Conservation (phyloP, 768 basidiomycete genomes). For the Mycena amicta region DNA sequence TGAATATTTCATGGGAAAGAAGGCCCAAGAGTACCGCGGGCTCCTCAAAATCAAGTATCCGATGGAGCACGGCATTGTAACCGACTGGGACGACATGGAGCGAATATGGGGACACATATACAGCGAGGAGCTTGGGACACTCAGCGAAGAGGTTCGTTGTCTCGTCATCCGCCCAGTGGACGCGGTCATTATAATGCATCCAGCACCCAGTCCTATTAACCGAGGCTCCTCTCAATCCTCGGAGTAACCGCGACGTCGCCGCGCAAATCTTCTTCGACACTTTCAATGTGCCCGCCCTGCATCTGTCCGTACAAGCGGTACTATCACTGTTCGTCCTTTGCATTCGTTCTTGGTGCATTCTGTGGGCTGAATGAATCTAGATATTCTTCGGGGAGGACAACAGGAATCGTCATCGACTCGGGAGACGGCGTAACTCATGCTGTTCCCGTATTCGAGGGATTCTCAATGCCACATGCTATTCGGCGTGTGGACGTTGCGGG, state of each 20-base stretch:
- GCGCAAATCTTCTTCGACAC: conserved; percentile 99
- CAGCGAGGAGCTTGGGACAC: conserved; percentile 89
- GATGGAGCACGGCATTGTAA: conserved; percentile 98
- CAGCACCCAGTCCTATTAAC: conserved; percentile 98
- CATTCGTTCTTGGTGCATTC: neutral
- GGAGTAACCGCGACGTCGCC: conserved; percentile 93
- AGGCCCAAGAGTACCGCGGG: conserved; percentile 94
- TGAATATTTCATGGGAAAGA: conserved; percentile 92
- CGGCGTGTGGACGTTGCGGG: conserved; percentile 96
- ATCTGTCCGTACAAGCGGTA: conserved; percentile 96
- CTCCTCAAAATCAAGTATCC: conserved; percentile 98
- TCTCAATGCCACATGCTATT: conserved; percentile 98
- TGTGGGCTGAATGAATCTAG: conserved; percentile 42
- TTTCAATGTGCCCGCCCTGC: conserved; percentile 98
- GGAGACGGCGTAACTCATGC: conserved; percentile 99
- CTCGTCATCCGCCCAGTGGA: too few relatives aligned
- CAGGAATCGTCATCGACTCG: conserved; percentile 98
- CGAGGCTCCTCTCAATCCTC: conserved; percentile 96
- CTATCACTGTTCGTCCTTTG: conserved; percentile 76
- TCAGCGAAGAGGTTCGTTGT: conserved; percentile 89
- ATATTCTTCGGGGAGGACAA: conserved; percentile 97
- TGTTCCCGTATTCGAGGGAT: conserved; percentile 98
- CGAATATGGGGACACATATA: conserved; percentile 99
- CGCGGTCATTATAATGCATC: neutral
- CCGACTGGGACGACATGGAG: conserved; percentile 99